Percentiles rank a stretch among this genome's conserved stretches.
phyloP scores from a whole-genome alignment of 345 rosid genomes.

The Lepidium africanum region DNA sequence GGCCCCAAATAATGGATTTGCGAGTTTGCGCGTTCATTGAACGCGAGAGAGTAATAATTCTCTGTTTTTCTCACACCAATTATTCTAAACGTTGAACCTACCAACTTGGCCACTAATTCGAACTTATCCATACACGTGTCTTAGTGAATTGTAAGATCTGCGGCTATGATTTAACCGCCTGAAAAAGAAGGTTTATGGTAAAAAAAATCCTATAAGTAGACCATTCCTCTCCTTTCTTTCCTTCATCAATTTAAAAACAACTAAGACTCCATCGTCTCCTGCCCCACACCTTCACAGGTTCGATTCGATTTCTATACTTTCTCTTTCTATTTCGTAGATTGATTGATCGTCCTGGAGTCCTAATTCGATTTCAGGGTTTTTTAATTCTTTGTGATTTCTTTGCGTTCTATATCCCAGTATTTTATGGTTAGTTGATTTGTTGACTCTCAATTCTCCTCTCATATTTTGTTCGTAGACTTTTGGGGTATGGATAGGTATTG shows the following conservation, averaged over 20 bases:
- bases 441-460: neutral
- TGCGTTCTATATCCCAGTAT: too few species aligned
- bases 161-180: constrained; percentile 22
- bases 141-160: neutral
- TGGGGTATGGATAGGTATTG: neutral
- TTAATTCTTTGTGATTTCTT: too few species aligned
- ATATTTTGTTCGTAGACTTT: neutral
- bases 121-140: constrained; percentile 20
- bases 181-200: neutral
- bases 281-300: constrained; percentile 16
- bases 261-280: neutral
- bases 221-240: neutral
- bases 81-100: neutral
- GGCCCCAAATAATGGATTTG: neutral
- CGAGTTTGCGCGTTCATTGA: constrained; percentile 11
- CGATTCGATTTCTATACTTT: neutral
- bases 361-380: neutral
- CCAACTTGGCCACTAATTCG: neutral
- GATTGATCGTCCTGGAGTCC: neutral
- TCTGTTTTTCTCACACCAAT: neutral
- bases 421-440: too few species aligned
- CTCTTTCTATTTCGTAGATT: neutral
- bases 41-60: constrained; percentile 15
- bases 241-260: neutral
- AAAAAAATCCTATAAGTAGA: constrained; percentile 12